Conservation (phyloP, 169 alveolate genomes). For the Eimeria mitis region DNA sequence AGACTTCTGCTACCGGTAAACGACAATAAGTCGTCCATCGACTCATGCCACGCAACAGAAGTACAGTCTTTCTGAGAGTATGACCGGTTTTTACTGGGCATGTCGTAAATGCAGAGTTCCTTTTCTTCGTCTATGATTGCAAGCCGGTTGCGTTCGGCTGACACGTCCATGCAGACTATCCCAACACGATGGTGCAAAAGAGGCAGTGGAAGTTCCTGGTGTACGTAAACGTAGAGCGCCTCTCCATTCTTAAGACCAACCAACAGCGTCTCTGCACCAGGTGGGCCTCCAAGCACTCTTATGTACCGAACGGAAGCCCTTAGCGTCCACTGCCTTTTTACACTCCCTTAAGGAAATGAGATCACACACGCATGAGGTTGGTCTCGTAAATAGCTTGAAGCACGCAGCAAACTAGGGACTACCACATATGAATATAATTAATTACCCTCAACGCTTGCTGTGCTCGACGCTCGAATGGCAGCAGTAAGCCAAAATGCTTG, state of each 20-base stretch:
- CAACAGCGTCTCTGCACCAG: slow-evolving; percentile 93
- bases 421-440: neutral
- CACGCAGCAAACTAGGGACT: neutral
- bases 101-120: slow-evolving; percentile 92
- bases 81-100: slow-evolving; percentile 87
- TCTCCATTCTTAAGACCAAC: slow-evolving; percentile 96
- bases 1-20: slow-evolving; percentile 92
- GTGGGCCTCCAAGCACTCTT: slow-evolving; percentile 95
- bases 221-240: slow-evolving; percentile 91
- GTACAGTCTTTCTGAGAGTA: slow-evolving; percentile 92
- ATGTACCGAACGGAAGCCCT: slow-evolving; percentile 90
- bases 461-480: neutral
- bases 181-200: slow-evolving; percentile 91
- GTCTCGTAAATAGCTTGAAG: neutral
- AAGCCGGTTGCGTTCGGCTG: slow-evolving; percentile 83
- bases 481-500: neutral
- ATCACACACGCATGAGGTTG: neutral
- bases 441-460: neutral
- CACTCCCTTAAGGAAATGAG: slow-evolving; percentile 86
- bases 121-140: slow-evolving; percentile 95
- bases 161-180: slow-evolving; percentile 89
- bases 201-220: slow-evolving; percentile 95
- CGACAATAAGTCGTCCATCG: slow-evolving; percentile 94
- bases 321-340: slow-evolving; percentile 95
- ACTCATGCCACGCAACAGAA: slow-evolving; percentile 96